These are phyloP conservation scores for Sporothrix brunneoviolacea DNA, from an alignment of 2,329 filamentous ascomycete species.

Conservation along the genomic window DNA sequence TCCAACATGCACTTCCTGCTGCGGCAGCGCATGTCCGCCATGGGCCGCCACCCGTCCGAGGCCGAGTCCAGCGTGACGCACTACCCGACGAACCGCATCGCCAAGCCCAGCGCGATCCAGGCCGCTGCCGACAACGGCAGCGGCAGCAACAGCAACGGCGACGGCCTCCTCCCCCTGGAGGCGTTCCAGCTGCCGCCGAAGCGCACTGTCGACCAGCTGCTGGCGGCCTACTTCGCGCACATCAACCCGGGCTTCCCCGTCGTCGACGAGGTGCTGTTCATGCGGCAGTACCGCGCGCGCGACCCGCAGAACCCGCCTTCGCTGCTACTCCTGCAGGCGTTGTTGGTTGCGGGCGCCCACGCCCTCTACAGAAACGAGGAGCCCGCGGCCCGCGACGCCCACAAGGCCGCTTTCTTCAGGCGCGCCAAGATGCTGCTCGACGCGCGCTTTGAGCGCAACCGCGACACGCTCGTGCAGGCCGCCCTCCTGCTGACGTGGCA, in stretches of 20 bases:
- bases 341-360: conserved; percentile 53
- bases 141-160: too few species aligned
- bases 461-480: conserved; percentile 46
- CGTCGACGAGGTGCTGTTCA: conserved; percentile 72
- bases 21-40: conserved; percentile 1
- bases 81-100: conserved; percentile 47
- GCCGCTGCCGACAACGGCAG: too few species aligned
- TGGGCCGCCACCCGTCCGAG: conserved; percentile 13
- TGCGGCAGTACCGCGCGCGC: conserved; percentile 64
- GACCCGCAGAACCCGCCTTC: conserved; percentile 72
- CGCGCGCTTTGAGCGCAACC: conserved; percentile 45
- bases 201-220: conserved; percentile 40
- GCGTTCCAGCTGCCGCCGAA: conserved; percentile 43
- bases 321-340: conserved; percentile 80
- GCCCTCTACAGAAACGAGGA: conserved; percentile 36
- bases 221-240: conserved; percentile 68
- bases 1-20: conserved; percentile 7
- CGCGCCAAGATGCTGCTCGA: conserved; percentile 49
- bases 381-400: too few species aligned
- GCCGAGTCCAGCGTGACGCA: conserved; percentile 31
- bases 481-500: conserved; percentile 50
- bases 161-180: conserved; percentile 34
- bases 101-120: too few species aligned
- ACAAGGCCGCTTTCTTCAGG: conserved; percentile 42
- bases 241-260: conserved; percentile 91